Base-by-base conservation (phyloP, 441 rosid genomes). In the Bocquillonia castaneifolia region DNA sequence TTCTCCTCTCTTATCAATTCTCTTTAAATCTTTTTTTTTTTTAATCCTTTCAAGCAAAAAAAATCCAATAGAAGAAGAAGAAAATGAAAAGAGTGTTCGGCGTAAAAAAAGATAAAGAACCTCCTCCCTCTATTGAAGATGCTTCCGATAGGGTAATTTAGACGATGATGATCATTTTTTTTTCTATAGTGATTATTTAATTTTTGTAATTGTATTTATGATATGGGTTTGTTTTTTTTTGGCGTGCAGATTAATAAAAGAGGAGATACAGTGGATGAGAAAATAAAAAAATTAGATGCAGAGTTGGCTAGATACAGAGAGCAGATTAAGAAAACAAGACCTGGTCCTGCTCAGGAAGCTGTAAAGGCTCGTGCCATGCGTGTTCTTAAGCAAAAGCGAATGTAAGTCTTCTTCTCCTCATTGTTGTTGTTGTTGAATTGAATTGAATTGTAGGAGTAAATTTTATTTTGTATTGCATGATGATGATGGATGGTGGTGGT, bases 191-290 rank as follows among this genome's bases (percentile, higher is more conserved):
- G 23, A n/a, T 1, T 22, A 2, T 0, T 31, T 2, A 54, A 25
- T 28, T 64, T 53, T n/a, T 29, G 0, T n/a, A 25, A 32, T 57
- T 57, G 7, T 1, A 5, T 57, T 17, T 6, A 5, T 2, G 5
- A 3, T 14, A 37, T 17, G 29, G 5, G 3, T 23, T 59, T 37
- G 44, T 18, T 59, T 6, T 18, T 1, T 10, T 13, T 20, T 59
- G 0, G 10, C 17, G 0, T 31, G 0, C 83, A 95, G 99, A 85
- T 92, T 39, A 86, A 75, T 70, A 85, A 92, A 81, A 85, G 95
- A 79, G 98, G 97, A n/a, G 99, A 95, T 0, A 73, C 90, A 6
- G 91, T 95, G 28, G 98, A 95, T 28, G 98, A 92, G 4, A 95
- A 92, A 86, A 85, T 95, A 32, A 88, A 79, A 74, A 90, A 69